phyloP scores from a whole-genome alignment of 352 stramenopile species.

The Aphanomyces euteiches region DNA sequence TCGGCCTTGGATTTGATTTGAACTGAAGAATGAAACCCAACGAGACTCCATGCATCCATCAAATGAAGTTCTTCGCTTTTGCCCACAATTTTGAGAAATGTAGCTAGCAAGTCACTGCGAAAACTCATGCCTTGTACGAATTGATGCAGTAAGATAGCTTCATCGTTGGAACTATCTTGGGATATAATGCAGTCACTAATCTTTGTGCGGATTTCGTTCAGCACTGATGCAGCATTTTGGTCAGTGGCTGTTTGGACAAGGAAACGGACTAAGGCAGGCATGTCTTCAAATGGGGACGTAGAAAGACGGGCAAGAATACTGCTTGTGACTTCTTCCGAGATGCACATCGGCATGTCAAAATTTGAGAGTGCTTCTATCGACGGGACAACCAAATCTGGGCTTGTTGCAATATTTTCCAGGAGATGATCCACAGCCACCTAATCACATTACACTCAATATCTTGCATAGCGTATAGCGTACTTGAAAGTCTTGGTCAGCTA shows the following conservation, averaged over 20 bases:
- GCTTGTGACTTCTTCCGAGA: constrained; percentile 38
- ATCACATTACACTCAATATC: not conserved
- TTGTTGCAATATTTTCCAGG: constrained; percentile 51
- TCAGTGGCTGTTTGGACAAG: constrained; percentile 49
- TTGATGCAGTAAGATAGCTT: constrained; percentile 45
- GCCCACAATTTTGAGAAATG: constrained; percentile 36
- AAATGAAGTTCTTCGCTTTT: constrained; percentile 33
- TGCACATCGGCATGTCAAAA: constrained; percentile 51
- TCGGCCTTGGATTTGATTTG: constrained; percentile 41
- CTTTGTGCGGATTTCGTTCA: constrained; percentile 46
- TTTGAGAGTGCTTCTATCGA: constrained; percentile 62
- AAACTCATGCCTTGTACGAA: constrained; percentile 58
- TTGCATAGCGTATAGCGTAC: constrained; percentile 24
- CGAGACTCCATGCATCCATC: constrained; percentile 51
- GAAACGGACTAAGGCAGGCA: constrained; percentile 61
- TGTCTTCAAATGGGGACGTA: constrained; percentile 46
- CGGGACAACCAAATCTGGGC: constrained; percentile 47
- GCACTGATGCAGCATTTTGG: constrained; percentile 40
- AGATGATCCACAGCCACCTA: constrained; percentile 49
- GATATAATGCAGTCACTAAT: constrained; percentile 36
- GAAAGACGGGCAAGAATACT: constrained; percentile 50
- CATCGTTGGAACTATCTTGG: constrained; percentile 37
- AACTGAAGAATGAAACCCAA: constrained; percentile 42
- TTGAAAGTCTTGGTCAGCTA: constrained; percentile 43
- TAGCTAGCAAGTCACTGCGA: constrained; percentile 46